Conservation (phyloP, 192 early-diverging fungal species). For the Hyaloraphidium curvatum region DNA sequence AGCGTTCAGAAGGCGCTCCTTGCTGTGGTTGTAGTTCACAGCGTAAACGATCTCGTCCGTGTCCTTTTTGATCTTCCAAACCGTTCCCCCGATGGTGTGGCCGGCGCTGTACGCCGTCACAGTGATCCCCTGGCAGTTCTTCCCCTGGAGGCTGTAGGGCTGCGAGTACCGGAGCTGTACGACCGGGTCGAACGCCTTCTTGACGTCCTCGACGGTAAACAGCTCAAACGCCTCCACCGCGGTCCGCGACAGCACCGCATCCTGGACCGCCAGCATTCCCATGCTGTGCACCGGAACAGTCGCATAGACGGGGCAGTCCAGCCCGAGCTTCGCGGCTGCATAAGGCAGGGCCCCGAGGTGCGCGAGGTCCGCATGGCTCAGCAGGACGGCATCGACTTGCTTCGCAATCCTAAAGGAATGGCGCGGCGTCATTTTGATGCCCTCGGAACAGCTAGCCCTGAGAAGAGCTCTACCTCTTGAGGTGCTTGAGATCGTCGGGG, state of each 20-base stretch:
- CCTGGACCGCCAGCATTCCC: conserved; percentile 67
- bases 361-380: conserved; percentile 72
- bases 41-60: conserved; percentile 88
- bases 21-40: conserved; percentile 86
- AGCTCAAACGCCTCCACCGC: conserved; percentile 49
- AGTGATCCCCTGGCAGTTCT: conserved; percentile 61
- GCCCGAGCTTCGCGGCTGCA: conserved; percentile 49
- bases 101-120: conserved; percentile 84
- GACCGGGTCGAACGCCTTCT: conserved; percentile 66
- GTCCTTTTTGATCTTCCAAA: conserved; percentile 93
- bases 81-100: conserved; percentile 84
- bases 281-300: conserved; percentile 85
- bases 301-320: conserved; percentile 72
- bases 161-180: conserved; percentile 71
- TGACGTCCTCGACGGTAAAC: conserved; percentile 62
- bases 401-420: conserved; percentile 45
- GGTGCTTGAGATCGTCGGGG: conserved; percentile 36
- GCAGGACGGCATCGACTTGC: conserved; percentile 70
- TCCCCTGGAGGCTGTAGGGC: conserved; percentile 46
- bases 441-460: too few species aligned
- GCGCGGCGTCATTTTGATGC: too few species aligned
- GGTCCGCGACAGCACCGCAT: conserved; percentile 48
- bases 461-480: conserved; percentile 33
- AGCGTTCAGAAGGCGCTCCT: conserved; percentile 26
- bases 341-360: conserved; percentile 78